Base-by-base conservation (phyloP, 306 rosid species). In the Trifolium fragiferum region DNA sequence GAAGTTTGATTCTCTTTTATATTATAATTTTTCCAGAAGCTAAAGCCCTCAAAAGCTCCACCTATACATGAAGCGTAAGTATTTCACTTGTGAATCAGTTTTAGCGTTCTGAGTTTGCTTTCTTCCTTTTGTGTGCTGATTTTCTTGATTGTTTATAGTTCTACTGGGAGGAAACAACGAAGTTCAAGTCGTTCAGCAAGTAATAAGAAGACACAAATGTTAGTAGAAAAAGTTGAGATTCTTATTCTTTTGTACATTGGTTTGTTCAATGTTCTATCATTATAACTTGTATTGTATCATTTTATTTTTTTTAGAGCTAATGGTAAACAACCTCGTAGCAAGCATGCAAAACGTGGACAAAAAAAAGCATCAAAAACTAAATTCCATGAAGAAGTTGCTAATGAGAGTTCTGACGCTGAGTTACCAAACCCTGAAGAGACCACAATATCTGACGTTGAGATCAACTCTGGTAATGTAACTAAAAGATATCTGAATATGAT, bases 361-460 rank as follows among this genome's bases (percentile, higher is more conserved):
- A 92, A 81, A 75, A 87, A 81, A 8, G 80, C 67, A 63, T 86
- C 88, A 33, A 81, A 74, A 75, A 78, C 63, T 63, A 83, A 82
- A 67, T 61, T 80, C 43, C 73, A 61, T 66, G 83, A 83, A 59
- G 82, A 83, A 50, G 86, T 79, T 72, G 88, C 81, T 67, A 87
- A 83, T 73, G 99, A 79, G 81, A 86, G 85, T 76, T 87, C 87
- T 64, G 89, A 89, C 74, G 86, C 87, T 67, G 89, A 89, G 27
- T 71, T 86, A 33, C 81, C 90, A 16, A 75, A 86, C 83, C 86
- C 81, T 53, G 92, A 87, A 66, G 84, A 80, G 41, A 46, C 66
- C 47, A 21, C 57, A 62, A 65, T 76, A 60, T 83, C 92, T 30
- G 82, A 84, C 81, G 85, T 79, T 49, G 89, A 84, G 80, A 74